A percentile compares a stretch with the other conserved stretches of the same genome.
Evolutionary conservation across 768 basidiomycete species (phyloP).

Genomic region (Ramaria rubella): DNA sequence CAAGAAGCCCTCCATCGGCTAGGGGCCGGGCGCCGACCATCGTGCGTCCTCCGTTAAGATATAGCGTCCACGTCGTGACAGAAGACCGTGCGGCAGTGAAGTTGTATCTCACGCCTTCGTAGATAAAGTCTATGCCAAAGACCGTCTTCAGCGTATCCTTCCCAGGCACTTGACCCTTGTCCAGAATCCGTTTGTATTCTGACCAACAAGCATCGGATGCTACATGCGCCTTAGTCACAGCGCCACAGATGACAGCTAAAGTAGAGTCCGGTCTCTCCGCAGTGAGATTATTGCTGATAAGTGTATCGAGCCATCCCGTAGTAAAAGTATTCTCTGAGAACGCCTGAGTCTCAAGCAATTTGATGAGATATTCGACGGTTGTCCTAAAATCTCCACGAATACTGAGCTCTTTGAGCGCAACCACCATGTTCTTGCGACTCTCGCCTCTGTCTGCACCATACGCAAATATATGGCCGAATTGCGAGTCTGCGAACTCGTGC

Average conservation of each 20-base stretch:
- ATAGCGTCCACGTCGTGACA: conserved; percentile 84
- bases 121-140: conserved; percentile 95
- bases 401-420: conserved; percentile 95
- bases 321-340: conserved; percentile 98
- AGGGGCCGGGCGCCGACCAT: conserved; percentile 88
- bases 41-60: conserved; percentile 91
- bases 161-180: conserved; percentile 96
- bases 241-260: conserved; percentile 92
- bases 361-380: conserved; percentile 98
- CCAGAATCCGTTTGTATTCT: conserved; percentile 91
- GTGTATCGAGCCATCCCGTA: conserved; percentile 95
- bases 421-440: conserved; percentile 98
- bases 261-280: conserved; percentile 92
- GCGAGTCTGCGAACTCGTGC: conserved; percentile 98
- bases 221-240: conserved; percentile 90
- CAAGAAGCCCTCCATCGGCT: conserved; percentile 90
- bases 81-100: conserved; percentile 94
- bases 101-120: conserved; percentile 90
- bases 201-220: conserved; percentile 83
- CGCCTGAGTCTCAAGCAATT: conserved; percentile 88
- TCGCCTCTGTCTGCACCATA: conserved; percentile 95
- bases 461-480: conserved; percentile 98
- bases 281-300: conserved; percentile 95
- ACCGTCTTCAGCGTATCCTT: conserved; percentile 95
- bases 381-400: conserved; percentile 99